Evolutionary conservation across 306 rosid species (phyloP).

Genomic region (Corylus heterophylla): DNA sequence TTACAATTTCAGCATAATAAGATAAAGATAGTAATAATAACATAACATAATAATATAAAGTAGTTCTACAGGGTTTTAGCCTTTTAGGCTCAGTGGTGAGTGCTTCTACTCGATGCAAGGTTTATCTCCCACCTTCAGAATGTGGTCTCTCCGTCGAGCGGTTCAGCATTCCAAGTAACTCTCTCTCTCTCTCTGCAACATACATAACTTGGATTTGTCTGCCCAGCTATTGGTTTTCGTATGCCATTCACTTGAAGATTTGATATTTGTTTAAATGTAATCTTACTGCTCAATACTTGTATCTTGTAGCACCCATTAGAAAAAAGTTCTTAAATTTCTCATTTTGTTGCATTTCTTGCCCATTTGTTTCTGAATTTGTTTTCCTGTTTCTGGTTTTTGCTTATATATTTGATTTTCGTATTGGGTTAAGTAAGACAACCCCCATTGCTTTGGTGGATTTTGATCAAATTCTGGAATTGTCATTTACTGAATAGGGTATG

Average conservation of each 20-base stretch:
- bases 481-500: not conserved
- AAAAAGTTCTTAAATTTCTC: not conserved
- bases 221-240: not conserved
- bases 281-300: not conserved
- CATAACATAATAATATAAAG: no score
- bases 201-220: not conserved
- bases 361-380: not conserved
- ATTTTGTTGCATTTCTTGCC: not conserved
- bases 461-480: no score
- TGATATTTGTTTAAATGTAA: not conserved
- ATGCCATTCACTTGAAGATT: not conserved
- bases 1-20: no score
- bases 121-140: not conserved
- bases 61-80: not conserved
- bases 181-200: not conserved
- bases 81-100: not conserved
- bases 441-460: not conserved
- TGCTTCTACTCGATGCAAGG: not conserved
- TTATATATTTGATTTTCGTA: not conserved
- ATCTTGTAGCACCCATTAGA: not conserved
- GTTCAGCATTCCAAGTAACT: constrained; percentile 9
- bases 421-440: not conserved
- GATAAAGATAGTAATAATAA: no score
- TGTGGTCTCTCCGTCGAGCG: constrained; percentile 14
- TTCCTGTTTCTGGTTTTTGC: not conserved